phyloP scores from a whole-genome alignment of 1,139 yeast genomes.

The Wickerhamomyces sp. region DNA sequence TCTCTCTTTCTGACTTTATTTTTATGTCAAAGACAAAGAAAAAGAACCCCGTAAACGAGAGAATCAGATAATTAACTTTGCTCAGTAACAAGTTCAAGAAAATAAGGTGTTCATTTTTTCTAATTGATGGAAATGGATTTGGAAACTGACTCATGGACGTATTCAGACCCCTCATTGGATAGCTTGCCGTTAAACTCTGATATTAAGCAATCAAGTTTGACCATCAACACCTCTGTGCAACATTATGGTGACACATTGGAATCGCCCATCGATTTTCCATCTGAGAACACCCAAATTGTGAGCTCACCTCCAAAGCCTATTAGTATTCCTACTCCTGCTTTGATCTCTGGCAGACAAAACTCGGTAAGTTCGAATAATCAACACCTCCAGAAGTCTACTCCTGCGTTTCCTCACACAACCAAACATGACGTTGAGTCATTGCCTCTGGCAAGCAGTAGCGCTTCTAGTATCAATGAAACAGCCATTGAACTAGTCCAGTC shows the following conservation, averaged over 20 bases:
- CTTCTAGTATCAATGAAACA: conserved; percentile 11
- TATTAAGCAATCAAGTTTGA: neutral
- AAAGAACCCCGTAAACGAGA: too few species aligned
- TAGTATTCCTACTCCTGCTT: conserved; percentile 10
- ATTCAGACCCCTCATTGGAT: conserved; percentile 7
- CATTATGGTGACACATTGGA: neutral
- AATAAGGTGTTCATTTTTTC: too few species aligned
- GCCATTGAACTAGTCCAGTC: conserved; percentile 12
- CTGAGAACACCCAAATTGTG: neutral
- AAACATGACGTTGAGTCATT: conserved; percentile 37
- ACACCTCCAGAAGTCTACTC: conserved; percentile 36
- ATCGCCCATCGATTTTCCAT: neutral
- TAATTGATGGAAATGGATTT: conserved; percentile 1
- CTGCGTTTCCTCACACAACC: conserved; percentile 59
- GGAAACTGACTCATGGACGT: conserved; percentile 6
- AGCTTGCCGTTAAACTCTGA: conserved; percentile 1
- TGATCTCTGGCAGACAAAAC: conserved; percentile 8
- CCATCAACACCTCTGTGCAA: neutral
- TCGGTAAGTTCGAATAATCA: conserved; percentile 1
- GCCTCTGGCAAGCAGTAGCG: conserved; percentile 8
- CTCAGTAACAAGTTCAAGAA: too few species aligned
- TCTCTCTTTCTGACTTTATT: too few species aligned
- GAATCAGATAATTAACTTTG: too few species aligned
- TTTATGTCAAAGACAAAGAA: too few species aligned
- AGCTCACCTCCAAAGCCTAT: conserved; percentile 9